phyloP scores from a whole-genome alignment of 2,329 filamentous ascomycete species.

The Colletotrichum truncatum region DNA sequence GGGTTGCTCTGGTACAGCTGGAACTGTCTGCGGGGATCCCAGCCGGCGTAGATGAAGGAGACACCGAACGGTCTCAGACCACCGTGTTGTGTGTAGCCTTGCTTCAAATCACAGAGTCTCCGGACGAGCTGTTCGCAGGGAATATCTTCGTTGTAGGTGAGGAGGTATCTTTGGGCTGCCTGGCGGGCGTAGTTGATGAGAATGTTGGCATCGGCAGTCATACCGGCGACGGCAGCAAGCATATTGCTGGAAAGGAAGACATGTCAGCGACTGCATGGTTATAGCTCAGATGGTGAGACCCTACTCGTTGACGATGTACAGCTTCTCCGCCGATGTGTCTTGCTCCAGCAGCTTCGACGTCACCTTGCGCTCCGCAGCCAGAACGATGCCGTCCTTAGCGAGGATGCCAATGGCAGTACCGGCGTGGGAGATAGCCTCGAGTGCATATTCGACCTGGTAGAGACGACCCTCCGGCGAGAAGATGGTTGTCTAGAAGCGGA shows the following conservation, averaged over 20 bases:
- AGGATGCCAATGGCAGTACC: constrained; percentile 97
- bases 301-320: constrained; percentile 98
- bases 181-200: constrained; percentile 99
- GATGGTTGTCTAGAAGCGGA: constrained; percentile 86
- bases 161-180: constrained; percentile 95
- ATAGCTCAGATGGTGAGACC: constrained; percentile 41
- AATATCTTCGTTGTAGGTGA: constrained; percentile 99
- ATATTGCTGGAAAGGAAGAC: constrained; percentile 80
- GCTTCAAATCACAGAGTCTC: constrained; percentile 95
- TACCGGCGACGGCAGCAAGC: constrained; percentile 98
- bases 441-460: constrained; percentile 99
- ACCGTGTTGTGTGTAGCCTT: constrained; percentile 99
- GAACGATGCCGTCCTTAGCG: constrained; percentile 97
- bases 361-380: constrained; percentile 98
- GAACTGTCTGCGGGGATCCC: constrained; percentile 95
- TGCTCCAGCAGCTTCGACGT: constrained; percentile 99
- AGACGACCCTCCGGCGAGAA: constrained; percentile 99
- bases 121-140: constrained; percentile 98
- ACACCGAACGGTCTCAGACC: constrained; percentile 98
- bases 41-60: constrained; percentile 99
- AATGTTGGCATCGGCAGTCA: constrained; percentile 99
- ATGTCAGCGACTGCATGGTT: not conserved
- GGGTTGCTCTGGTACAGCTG: constrained; percentile 99
- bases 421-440: constrained; percentile 98
- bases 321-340: constrained; percentile 99